Evolutionary conservation across 2,329 filamentous ascomycete species (phyloP).

Genomic region (Sporothrix protearum): DNA sequence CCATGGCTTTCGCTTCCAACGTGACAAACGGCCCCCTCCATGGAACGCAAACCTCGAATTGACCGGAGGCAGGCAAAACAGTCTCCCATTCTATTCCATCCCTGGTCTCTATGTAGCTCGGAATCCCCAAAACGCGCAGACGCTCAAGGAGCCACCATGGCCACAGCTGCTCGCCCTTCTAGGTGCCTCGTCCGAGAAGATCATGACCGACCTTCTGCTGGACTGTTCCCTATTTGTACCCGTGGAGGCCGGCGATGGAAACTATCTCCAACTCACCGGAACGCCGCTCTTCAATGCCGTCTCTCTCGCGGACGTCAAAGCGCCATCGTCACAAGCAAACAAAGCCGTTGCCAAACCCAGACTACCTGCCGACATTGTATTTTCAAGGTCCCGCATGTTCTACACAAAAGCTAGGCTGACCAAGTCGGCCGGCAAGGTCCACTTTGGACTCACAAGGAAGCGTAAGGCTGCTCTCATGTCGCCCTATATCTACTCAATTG

Average conservation of each 20-base stretch:
- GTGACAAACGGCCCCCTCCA: conserved; percentile 33
- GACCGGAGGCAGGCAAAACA: neutral
- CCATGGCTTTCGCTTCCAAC: conserved; percentile 77
- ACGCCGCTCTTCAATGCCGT: conserved; percentile 31
- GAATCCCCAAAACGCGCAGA: conserved; percentile 66
- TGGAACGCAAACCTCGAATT: neutral
- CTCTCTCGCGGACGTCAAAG: too few relatives aligned
- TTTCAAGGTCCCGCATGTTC: conserved; percentile 80
- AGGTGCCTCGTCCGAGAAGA: conserved; percentile 68
- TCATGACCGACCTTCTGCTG: conserved; percentile 73
- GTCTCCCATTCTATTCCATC: conserved; percentile 40
- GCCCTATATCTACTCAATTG: neutral
- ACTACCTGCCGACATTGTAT: conserved; percentile 58
- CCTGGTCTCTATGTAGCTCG: conserved; percentile 62
- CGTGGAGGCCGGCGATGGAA: conserved; percentile 57
- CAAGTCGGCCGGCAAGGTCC: conserved; percentile 57
- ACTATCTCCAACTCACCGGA: conserved; percentile 79
- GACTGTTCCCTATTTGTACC: conserved; percentile 72
- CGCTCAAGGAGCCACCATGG: conserved; percentile 71
- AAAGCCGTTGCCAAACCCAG: neutral
- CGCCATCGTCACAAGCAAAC: neutral
- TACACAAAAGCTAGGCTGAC: conserved; percentile 75
- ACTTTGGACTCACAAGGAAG: conserved; percentile 74
- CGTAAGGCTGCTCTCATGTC: conserved; percentile 54
- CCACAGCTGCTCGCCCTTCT: conserved; percentile 68